Evolutionary conservation across 2,329 filamentous ascomycete species (phyloP).

Genomic region (Trichoderma breve): DNA sequence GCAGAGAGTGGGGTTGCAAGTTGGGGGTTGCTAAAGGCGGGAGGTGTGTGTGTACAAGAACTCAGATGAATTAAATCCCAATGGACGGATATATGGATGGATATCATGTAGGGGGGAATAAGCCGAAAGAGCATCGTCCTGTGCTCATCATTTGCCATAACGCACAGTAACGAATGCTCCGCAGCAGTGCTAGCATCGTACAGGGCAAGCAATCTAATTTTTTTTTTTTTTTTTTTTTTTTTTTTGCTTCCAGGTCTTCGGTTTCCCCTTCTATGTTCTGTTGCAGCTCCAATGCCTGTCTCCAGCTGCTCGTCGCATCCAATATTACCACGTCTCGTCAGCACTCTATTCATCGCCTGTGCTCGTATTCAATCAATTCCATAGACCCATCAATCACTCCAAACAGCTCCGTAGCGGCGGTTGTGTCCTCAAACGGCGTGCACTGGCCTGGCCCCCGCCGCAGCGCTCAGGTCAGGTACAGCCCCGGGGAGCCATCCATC

Average conservation of each 20-base stretch:
- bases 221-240: neutral
- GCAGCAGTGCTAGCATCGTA: neutral
- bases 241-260: neutral
- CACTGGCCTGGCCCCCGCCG: neutral
- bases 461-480: neutral
- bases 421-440: neutral
- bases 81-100: neutral
- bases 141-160: too few species aligned
- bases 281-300: neutral
- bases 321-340: neutral
- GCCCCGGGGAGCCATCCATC: constrained; percentile 1
- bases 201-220: neutral
- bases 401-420: neutral
- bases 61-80: too few species aligned
- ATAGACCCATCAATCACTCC: neutral
- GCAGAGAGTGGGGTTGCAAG: neutral
- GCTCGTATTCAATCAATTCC: neutral
- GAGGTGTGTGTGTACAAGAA: neutral
- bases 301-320: neutral
- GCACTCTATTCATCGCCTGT: neutral
- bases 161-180: too few species aligned
- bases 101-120: neutral
- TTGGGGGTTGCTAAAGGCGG: neutral
- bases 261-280: neutral
- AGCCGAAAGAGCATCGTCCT: neutral